Evolutionary conservation across 768 basidiomycete genomes (phyloP).

Genomic region (Leccinum sublutescens): DNA sequence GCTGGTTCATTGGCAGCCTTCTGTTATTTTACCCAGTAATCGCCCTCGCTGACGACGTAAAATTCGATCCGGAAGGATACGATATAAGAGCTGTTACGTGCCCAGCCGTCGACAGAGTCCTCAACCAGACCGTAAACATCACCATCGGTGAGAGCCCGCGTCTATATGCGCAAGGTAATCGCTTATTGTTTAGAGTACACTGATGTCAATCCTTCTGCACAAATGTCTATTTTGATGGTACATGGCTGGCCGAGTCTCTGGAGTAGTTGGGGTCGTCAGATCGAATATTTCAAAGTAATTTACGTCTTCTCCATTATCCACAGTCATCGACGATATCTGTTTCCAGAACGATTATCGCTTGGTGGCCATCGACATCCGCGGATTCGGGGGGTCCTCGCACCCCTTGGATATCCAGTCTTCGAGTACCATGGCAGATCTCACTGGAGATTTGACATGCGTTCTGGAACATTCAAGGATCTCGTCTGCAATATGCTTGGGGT

Average conservation of each 20-base stretch:
- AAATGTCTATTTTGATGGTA: slow-evolving; percentile 59
- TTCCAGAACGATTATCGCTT: slow-evolving; percentile 58
- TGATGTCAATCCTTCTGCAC: slow-evolving; percentile 55
- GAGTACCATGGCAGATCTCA: slow-evolving; percentile 58
- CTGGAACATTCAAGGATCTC: slow-evolving; percentile 48
- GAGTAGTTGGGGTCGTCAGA: slow-evolving; percentile 74
- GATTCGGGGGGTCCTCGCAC: slow-evolving; percentile 67
- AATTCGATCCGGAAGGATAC: slow-evolving; percentile 42
- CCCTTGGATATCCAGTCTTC: slow-evolving; percentile 61
- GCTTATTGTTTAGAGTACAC: slow-evolving; percentile 49
- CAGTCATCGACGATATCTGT: background rate
- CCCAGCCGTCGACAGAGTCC: slow-evolving; percentile 40
- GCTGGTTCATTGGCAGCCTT: background rate
- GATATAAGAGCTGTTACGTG: slow-evolving; percentile 37
- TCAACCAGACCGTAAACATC: slow-evolving; percentile 36
- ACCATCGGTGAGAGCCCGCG: slow-evolving; percentile 42
- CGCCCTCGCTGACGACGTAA: background rate
- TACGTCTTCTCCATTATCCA: too few relatives aligned
- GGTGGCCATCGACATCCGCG: slow-evolving; percentile 62
- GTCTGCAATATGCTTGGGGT: slow-evolving; percentile 65
- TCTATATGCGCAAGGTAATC: slow-evolving; percentile 6
- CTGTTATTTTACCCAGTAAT: background rate
- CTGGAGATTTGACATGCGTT: slow-evolving; percentile 62
- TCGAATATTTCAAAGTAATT: slow-evolving; percentile 58
- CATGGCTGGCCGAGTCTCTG: slow-evolving; percentile 81